Evolutionary conservation across 2,329 filamentous ascomycete genomes (phyloP), one percentile per base, ranked within the genome.

Genomic region (Ceratocystis papillata): DNA sequence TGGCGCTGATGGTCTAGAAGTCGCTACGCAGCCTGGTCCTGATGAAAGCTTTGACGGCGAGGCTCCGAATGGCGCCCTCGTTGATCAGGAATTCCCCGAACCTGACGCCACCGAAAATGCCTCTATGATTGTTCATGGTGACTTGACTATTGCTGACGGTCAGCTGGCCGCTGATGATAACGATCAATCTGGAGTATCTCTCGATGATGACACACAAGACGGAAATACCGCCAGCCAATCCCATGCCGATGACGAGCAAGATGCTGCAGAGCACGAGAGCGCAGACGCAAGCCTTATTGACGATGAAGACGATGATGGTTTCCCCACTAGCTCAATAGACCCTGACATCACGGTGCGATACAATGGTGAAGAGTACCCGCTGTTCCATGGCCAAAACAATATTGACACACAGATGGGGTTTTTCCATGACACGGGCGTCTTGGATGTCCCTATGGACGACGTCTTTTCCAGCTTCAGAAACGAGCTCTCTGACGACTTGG

Each of bases 401-500:
- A 68, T 67, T 48, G 68, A 70, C 68, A 70, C 25, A 68, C 74
- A 20, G 72, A 77, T 59, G 71, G 77, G 78, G 7, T 83, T 82
- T 68, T 79, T 82, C 48, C 74, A 78, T 6, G 75, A 78, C 46
- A 68, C 71, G 0, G 75, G 75, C 15, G 73, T 78, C 2, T 70
- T 81, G 20, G 76, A 80, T 48, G 74, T 75, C 10, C 77, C 76
- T 1, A 75, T 83, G 62, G 77, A 78, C 20, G 73, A 74, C 6
- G 73, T 83, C 10, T 70, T 83, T 62, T 71, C 74, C 20, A 75
- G 75, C 4, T 73, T 83, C 37, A 78, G 80, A 37, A 71, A 73
- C 5, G 79, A 81, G 68, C 74, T 83, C 15, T 71, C 73, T 20
- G 74, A 77, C 48, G 81, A 82, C 64, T 71, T 82, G 2, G 72